phyloP scores from a whole-genome alignment of 2,329 filamentous ascomycete species.

The Monosporascus cannonballus region DNA sequence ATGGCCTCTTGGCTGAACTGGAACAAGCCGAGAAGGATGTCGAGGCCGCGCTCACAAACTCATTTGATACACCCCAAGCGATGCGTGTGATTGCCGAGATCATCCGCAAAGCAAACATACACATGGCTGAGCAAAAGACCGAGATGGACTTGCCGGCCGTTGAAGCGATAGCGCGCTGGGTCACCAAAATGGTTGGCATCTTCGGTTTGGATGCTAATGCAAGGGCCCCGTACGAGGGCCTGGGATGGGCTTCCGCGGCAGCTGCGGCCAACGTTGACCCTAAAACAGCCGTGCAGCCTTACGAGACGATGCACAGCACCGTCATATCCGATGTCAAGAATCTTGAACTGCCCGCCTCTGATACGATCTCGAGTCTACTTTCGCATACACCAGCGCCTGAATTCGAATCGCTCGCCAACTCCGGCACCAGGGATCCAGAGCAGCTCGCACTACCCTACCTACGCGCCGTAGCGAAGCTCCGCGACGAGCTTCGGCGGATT shows the following conservation, averaged over 20 bases:
- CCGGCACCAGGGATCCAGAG: conserved; percentile 45
- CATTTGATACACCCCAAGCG: conserved; percentile 77
- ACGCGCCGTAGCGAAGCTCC: conserved; percentile 47
- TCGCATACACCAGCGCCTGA: conserved; percentile 38
- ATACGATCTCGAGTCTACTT: conserved; percentile 37
- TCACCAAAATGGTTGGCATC: conserved; percentile 77
- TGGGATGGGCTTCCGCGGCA: conserved; percentile 46
- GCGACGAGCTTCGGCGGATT: conserved; percentile 56
- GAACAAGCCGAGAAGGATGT: conserved; percentile 50
- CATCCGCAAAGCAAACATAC: conserved; percentile 69
- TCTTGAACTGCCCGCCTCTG: conserved; percentile 41
- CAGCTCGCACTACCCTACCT: conserved; percentile 50
- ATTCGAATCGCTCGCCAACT: conserved; percentile 37
- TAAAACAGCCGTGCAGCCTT: conserved; percentile 40
- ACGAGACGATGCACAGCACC: conserved; percentile 36
- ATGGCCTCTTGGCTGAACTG: conserved; percentile 33
- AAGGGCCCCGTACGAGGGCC: conserved; percentile 46
- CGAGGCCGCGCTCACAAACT: conserved; percentile 64
- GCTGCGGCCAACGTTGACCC: conserved; percentile 36
- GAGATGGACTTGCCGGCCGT: conserved; percentile 39
- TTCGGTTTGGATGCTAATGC: conserved; percentile 70
- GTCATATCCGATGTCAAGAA: conserved; percentile 40
- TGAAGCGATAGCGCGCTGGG: conserved; percentile 62
- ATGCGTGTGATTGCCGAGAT: conserved; percentile 75
- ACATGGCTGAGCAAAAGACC: conserved; percentile 41